Conservation (phyloP, 73 alveolate genomes). For the Paramecium tetraurelia region DNA sequence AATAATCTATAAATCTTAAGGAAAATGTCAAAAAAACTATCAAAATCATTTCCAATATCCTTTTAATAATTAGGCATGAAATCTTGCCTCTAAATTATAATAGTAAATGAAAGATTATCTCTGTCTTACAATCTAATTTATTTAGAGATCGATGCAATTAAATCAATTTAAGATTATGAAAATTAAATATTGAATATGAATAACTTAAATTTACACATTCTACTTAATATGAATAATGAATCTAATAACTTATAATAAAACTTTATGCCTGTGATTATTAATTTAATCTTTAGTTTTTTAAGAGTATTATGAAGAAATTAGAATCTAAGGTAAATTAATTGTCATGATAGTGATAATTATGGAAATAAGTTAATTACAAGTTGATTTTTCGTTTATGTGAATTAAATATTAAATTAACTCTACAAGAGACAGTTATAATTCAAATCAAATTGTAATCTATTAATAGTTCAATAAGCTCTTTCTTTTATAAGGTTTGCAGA, state of each 20-base stretch:
- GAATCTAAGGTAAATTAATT: no score
- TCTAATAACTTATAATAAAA: no score
- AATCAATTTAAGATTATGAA: background rate
- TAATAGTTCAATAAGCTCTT: background rate
- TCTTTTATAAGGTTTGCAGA: background rate
- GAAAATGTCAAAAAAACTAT: background rate
- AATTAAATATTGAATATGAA: background rate
- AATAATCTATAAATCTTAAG: background rate
- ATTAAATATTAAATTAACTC: no score
- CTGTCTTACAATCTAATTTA: background rate
- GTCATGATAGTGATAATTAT: no score
- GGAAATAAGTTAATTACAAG: no score
- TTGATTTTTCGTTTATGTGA: no score
- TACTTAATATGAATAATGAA: background rate
- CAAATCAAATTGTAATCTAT: no score
- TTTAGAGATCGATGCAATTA: background rate
- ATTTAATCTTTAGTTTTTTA: no score
- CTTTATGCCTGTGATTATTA: no score
- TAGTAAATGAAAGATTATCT: background rate
- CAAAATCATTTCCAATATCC: background rate
- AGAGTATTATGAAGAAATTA: no score
- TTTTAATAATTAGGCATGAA: background rate
- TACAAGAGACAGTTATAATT: no score
- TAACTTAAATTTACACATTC: background rate
- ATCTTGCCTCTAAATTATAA: background rate